These are phyloP conservation scores for Oryza glaberrima DNA, from an alignment of 176 grass and related monocot species.

Conservation along the genomic window DNA sequence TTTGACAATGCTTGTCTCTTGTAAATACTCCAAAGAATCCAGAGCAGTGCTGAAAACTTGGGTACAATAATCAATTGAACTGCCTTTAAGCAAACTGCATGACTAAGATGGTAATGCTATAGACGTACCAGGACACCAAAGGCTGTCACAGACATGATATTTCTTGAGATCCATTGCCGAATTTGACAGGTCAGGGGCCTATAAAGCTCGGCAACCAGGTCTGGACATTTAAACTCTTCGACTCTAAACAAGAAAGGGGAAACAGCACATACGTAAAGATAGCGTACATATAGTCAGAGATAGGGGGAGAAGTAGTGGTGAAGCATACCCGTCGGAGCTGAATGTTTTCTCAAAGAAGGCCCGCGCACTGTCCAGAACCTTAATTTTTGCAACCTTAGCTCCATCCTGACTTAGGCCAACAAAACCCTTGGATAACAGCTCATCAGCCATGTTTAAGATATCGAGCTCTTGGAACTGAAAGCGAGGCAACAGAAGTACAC, in stretches of 20 bases:
- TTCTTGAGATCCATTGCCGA: slow-evolving; percentile 65
- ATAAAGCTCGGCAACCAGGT: slow-evolving; percentile 62
- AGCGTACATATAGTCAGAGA: neutral
- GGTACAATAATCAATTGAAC: slow-evolving; percentile 39
- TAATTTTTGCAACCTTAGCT: slow-evolving; percentile 58
- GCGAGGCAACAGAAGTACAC: slow-evolving; percentile 15
- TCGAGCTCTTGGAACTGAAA: slow-evolving; percentile 76
- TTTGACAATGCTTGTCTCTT: slow-evolving; percentile 41
- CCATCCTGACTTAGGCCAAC: slow-evolving; percentile 42
- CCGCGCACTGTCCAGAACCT: slow-evolving; percentile 47
- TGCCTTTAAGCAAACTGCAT: neutral
- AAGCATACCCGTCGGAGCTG: slow-evolving; percentile 44
- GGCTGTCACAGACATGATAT: slow-evolving; percentile 43
- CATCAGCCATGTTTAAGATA: slow-evolving; percentile 55
- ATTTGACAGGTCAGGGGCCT: slow-evolving; percentile 58
- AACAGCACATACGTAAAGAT: slow-evolving; percentile 10
- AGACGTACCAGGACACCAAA: slow-evolving; percentile 57
- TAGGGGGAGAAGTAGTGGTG: neutral
- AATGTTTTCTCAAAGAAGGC: slow-evolving; percentile 56
- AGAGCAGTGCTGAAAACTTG: slow-evolving; percentile 64
- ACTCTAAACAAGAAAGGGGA: slow-evolving; percentile 43
- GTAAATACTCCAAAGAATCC: slow-evolving; percentile 50
- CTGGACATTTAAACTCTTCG: slow-evolving; percentile 75
- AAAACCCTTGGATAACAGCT: slow-evolving; percentile 55
- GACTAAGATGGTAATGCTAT: neutral